phyloP scores from a whole-genome alignment of 495 filamentous ascomycete species.

The Penicillium canariense region DNA sequence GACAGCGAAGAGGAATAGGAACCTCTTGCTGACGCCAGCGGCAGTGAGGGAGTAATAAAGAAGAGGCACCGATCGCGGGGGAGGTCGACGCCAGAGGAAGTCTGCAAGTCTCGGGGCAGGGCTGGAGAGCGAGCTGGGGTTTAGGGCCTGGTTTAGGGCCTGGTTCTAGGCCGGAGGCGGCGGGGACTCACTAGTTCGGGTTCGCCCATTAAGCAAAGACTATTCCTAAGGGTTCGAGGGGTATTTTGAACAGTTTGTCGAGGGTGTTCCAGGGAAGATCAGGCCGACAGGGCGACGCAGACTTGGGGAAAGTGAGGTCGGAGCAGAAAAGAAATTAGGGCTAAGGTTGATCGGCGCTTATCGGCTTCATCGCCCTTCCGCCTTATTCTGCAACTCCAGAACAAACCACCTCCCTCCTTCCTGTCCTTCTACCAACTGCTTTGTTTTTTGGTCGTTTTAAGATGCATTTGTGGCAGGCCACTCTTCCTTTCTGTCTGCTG shows the following conservation, averaged over 20 bases:
- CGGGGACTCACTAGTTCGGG: slow-evolving; percentile 16
- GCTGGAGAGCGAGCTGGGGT: slow-evolving; percentile 13
- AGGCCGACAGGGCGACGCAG: slow-evolving; percentile 3
- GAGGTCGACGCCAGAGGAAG: slow-evolving; percentile 24
- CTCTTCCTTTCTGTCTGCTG: slow-evolving; percentile 41
- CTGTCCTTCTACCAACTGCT: slow-evolving; percentile 4
- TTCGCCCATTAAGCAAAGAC: slow-evolving; percentile 1
- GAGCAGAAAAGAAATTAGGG: slow-evolving; percentile 37
- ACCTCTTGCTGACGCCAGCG: neutral
- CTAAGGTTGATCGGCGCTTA: slow-evolving; percentile 33
- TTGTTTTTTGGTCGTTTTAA: slow-evolving; percentile 17
- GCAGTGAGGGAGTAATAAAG: neutral
- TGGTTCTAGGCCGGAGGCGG: neutral
- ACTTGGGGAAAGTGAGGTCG: slow-evolving; percentile 18
- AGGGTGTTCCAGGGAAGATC: neutral
- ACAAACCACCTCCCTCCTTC: slow-evolving; percentile 12
- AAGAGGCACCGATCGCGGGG: neutral
- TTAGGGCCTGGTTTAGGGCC: slow-evolving; percentile 27
- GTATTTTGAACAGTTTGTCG: neutral
- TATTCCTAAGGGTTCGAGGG: neutral
- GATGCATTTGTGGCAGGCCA: slow-evolving; percentile 45
- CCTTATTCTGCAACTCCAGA: slow-evolving; percentile 31
- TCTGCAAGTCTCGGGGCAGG: slow-evolving; percentile 9
- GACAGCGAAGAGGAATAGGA: neutral
- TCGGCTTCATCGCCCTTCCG: slow-evolving; percentile 24